Evolutionary conservation across 257 asterid species (phyloP), one percentile per base, ranked within the genome.

Genomic region (Rehmannia glutinosa): DNA sequence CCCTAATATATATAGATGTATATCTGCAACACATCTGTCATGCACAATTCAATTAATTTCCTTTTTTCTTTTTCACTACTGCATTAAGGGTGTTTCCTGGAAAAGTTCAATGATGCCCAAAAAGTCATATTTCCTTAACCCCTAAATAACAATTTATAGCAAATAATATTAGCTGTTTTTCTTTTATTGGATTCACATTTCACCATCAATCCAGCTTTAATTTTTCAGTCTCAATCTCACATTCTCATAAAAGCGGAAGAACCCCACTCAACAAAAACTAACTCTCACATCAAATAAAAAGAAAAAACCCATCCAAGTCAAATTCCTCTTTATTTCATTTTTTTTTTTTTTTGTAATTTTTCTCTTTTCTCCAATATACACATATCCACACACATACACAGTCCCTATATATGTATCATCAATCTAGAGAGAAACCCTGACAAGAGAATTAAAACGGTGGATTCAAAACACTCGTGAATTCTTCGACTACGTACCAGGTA

Each of bases 201-300:
- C 81, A 60, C 20, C 67, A 54, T 70, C 74, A 66, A 21, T 74
- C 75, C 80, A 75, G 77, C 82, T 72, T 50, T 64, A 79, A 35
- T 73, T 56, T 55, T 51, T 50, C 77, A 64, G 64, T 62, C 82
- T 17, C 32, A 30, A 59, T 76, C 53, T 42, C 69, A 70, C 58
- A 70, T 78, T 24, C 62, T 3, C 78, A 30, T 24, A 38, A 1
- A 25, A 61, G 13, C 5, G 8, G 4, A 41, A 41, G 6, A 57
- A 25, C 62, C 43, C 6, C 66, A 70, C 20, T 56, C 10, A 56
- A 43, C 23, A 9, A 1, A 21, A 20, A 56, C 33, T 17, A 42
- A 59, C 46, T 27, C 27, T 42, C 62, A 65, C 41, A 21, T 35
- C 51, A 68, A 17, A 15, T 1, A 20, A 8, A 8, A 53, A 16